phyloP scores from a whole-genome alignment of 2,329 filamentous ascomycete species.

The Talaromyces atroroseus region DNA sequence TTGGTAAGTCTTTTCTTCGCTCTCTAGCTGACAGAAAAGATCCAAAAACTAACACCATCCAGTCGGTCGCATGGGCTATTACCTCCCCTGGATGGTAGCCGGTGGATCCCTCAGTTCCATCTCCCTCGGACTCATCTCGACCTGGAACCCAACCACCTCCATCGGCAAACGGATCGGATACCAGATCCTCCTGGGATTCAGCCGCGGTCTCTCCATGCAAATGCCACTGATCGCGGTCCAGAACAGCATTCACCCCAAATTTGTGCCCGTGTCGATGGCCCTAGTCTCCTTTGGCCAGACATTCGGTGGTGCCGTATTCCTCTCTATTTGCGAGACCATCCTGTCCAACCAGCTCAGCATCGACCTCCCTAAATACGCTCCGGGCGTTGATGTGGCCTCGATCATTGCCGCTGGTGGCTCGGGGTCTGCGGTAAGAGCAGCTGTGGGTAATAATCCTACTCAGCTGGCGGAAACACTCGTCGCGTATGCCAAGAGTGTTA shows the following conservation, averaged over 20 bases:
- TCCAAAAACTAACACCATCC: neutral
- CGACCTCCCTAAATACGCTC: slow-evolving; percentile 24
- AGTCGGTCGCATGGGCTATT: slow-evolving; percentile 23
- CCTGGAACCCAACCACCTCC: slow-evolving; percentile 22
- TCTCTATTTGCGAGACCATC: slow-evolving; percentile 34
- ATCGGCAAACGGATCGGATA: slow-evolving; percentile 21
- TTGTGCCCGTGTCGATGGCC: slow-evolving; percentile 32
- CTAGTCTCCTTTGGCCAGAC: slow-evolving; percentile 34
- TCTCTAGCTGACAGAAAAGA: too few species aligned
- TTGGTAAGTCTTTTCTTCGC: slow-evolving; percentile 21
- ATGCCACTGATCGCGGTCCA: slow-evolving; percentile 32
- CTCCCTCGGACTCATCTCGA: slow-evolving; percentile 27
- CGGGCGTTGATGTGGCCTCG: slow-evolving; percentile 23
- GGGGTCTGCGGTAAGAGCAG: slow-evolving; percentile 37
- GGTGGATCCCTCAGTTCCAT: slow-evolving; percentile 23
- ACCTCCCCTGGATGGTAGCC: slow-evolving; percentile 22
- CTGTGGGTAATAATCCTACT: neutral
- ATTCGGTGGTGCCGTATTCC: slow-evolving; percentile 34
- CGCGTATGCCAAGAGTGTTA: slow-evolving; percentile 12
- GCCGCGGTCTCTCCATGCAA: slow-evolving; percentile 22
- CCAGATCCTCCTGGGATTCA: slow-evolving; percentile 20
- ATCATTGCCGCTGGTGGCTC: slow-evolving; percentile 31
- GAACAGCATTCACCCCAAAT: slow-evolving; percentile 24
- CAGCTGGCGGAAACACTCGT: neutral
- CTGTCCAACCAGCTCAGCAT: slow-evolving; percentile 30